Base-by-base conservation (phyloP, 306 rosid species). In the Coriaria nepalensis region DNA sequence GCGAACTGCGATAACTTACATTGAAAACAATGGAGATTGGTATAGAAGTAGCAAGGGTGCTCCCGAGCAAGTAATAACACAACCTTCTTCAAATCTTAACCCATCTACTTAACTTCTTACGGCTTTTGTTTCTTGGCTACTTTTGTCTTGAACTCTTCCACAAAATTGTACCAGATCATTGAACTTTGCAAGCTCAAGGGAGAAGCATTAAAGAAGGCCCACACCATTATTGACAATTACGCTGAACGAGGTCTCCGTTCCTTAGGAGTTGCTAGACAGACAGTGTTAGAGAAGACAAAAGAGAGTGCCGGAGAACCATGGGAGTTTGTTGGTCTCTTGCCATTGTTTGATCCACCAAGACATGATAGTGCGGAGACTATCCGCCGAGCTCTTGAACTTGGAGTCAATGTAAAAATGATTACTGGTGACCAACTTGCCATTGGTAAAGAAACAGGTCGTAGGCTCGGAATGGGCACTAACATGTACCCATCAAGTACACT, bases 391-490 rank as follows among this genome's bases (percentile, higher is more conserved):
- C 87, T 78, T 52, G 93, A 86, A 38, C 86, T 86, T 6, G 93
- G 96, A 13, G 96, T 81, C 32, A 82, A 79, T 56, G 96, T 86
- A 33, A 86, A 86, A 81, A 86, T 86, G 96, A 86, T 86, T 75
- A 86, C 96, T 4, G 96, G 96, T 47, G 96, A 86, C 38, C 96
- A 86, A 64, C 88, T 86, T 64, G 96, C 96, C 67, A 86, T 86
- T 36, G 96, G 88, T 0, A 86, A 82, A 66, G 96, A 86, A 76
- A 86, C 96, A 0, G 96, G 88, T 39, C 86, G 93, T 9, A 76
- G 96, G 54, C 96, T 86, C 33, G 96, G 96, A 47, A 86, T 86
- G 96, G 96, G 96, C 8, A 86, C 93, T 52, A 86, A 86, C 72
- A 86, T 86, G 93, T 86, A 82, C 53, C 96, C 96, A 42, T 86